Base-by-base conservation (phyloP, 495 filamentous ascomycete species). In the Penicillium maclennaniae region DNA sequence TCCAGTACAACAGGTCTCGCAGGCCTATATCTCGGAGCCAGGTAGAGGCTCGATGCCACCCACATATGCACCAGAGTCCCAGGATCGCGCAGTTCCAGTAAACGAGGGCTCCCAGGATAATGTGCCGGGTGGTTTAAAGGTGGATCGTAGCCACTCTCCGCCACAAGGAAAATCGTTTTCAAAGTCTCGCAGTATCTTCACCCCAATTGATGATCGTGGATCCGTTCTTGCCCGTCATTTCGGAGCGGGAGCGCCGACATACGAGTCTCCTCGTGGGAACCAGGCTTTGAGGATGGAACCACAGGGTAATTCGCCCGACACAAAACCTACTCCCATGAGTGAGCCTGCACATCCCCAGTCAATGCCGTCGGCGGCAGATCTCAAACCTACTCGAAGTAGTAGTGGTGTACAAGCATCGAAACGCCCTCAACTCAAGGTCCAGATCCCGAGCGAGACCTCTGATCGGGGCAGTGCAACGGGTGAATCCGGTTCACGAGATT, bases 151-250 rank as follows among this genome's bases (percentile, higher is more conserved):
- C 51, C 79, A 81, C 53, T 78, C 76, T 6, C 79, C 78, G 42
- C 79, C 68, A 58, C 76, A 74, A 71, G 77, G 76, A 19, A 92
- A 89, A 63, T 86, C 88, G 21, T 69, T 88, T n/a, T 83, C 84
- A 17, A 92, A 92, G 68, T 87, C 87, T 7, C 86, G 91, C 51
- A 96, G 91, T 68, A 97, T 97, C 47, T 97, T 96, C 61, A 98
- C 93, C 1, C 93, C 93, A 2, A 95, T 97, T 51, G 93, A 96
- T 58, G 92, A 96, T 63, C 89, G 85, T 52, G 82, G 88, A 42
- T 97, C 93, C 6, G 84, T 96, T 55, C 75, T 97, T 20, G 88
- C 88, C 14, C 87, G 90, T 49, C 90, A 96, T 69, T 87, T 93
- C 64, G 89, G 88, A 38, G 74, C 69, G 10, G 76, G 63, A 56